Evolutionary conservation across 768 basidiomycete genomes (phyloP).

Genomic region (Macrolepiota fuliginosa): DNA sequence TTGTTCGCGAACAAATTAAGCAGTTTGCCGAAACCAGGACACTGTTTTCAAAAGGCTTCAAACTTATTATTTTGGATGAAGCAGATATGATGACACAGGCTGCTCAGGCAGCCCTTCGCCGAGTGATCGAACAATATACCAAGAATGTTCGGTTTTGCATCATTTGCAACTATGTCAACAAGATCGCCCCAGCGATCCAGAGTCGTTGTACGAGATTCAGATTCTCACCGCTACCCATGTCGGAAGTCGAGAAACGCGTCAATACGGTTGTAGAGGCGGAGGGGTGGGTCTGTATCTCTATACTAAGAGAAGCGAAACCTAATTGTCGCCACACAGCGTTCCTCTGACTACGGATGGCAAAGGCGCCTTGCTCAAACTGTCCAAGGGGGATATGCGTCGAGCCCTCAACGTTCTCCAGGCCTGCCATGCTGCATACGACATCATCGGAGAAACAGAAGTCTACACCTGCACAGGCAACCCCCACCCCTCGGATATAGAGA

Average conservation of each 20-base stretch:
- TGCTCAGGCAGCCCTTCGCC: conserved; percentile 93
- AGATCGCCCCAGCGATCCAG: conserved; percentile 97
- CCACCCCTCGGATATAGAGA: conserved; percentile 91
- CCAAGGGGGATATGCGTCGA: conserved; percentile 95
- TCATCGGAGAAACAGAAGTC: conserved; percentile 84
- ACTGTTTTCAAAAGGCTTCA: conserved; percentile 88
- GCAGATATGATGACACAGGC: conserved; percentile 99
- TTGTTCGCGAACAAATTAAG: conserved; percentile 98
- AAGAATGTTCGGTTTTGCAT: conserved; percentile 99
- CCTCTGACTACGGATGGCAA: conserved; percentile 85
- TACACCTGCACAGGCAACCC: conserved; percentile 98
- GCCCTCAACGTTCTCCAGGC: conserved; percentile 96
- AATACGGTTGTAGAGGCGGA: conserved; percentile 79
- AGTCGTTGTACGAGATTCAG: conserved; percentile 97
- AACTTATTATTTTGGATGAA: conserved; percentile 97
- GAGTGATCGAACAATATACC: conserved; percentile 98
- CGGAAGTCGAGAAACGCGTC: conserved; percentile 83
- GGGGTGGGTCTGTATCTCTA: conserved; percentile 46
- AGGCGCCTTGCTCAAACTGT: conserved; percentile 88
- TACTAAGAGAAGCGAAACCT: background rate
- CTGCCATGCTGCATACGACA: conserved; percentile 95
- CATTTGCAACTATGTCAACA: conserved; percentile 99
- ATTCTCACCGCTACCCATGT: conserved; percentile 87
- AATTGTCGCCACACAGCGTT: conserved; percentile 50
- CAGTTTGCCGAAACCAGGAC: conserved; percentile 97